phyloP scores from a whole-genome alignment of 2,329 filamentous ascomycete genomes.

The Neonectria ditissima region DNA sequence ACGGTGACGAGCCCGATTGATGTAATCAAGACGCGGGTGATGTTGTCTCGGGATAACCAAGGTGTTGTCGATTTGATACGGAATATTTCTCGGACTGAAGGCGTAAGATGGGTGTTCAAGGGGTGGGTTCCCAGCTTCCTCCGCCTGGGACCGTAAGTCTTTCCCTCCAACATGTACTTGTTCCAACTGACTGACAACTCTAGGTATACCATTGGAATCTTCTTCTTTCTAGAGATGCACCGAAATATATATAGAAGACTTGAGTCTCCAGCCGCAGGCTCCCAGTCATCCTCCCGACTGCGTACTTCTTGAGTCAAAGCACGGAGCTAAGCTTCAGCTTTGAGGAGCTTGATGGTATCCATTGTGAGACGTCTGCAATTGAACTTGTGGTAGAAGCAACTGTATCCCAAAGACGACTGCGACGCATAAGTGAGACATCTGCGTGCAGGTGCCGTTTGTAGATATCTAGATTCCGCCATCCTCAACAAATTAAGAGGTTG shows the following conservation, averaged over 20 bases:
- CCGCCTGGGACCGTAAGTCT: conserved; percentile 68
- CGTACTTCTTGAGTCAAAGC: too few species aligned
- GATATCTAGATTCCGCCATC: too few species aligned
- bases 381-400: too few species aligned
- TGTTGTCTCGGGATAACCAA: conserved; percentile 69
- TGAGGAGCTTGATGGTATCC: too few species aligned
- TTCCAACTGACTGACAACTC: background rate
- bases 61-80: conserved; percentile 68
- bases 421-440: too few species aligned
- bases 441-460: too few species aligned
- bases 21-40: conserved; percentile 88
- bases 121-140: conserved; percentile 83
- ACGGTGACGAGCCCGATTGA: conserved; percentile 88
- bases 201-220: conserved; percentile 83
- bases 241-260: conserved; percentile 77
- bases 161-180: background rate
- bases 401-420: too few species aligned
- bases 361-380: too few species aligned
- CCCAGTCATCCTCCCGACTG: too few species aligned
- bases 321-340: too few species aligned
- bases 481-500: too few species aligned
- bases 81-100: conserved; percentile 76
- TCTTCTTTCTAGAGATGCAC: conserved; percentile 85
- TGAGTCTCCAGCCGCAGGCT: too few species aligned
- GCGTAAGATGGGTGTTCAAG: conserved; percentile 84